phyloP scores from a whole-genome alignment of 495 filamentous ascomycete genomes.

The Cercophora scortea region DNA sequence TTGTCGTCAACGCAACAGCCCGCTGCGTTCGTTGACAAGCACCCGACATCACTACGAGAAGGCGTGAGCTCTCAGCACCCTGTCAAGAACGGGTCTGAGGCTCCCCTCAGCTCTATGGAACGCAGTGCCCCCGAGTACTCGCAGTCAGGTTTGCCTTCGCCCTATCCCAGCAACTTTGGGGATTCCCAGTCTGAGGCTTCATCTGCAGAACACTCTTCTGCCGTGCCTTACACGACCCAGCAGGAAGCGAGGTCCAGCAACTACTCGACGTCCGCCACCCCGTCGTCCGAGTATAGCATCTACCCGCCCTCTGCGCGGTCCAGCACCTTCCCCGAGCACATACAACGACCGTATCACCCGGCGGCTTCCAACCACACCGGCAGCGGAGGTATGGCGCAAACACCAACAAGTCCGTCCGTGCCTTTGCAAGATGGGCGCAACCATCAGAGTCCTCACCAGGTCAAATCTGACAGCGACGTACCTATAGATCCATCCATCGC shows the following conservation, averaged over 20 bases:
- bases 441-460: slow-evolving; percentile 60
- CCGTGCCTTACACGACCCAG: slow-evolving; percentile 63
- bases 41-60: slow-evolving; percentile 16
- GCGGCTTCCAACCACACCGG: slow-evolving; percentile 63
- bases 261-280: slow-evolving; percentile 71
- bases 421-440: slow-evolving; percentile 67
- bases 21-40: slow-evolving; percentile 21
- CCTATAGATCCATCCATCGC: slow-evolving; percentile 99
- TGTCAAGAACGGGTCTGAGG: slow-evolving; percentile 22
- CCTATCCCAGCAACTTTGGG: slow-evolving; percentile 61
- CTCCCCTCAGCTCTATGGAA: slow-evolving; percentile 62
- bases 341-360: slow-evolving; percentile 62
- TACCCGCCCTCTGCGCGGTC: slow-evolving; percentile 75
- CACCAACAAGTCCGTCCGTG: slow-evolving; percentile 88
- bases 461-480: slow-evolving; percentile 89
- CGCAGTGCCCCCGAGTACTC: slow-evolving; percentile 85
- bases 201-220: slow-evolving; percentile 80
- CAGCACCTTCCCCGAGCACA: slow-evolving; percentile 71
- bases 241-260: slow-evolving; percentile 67
- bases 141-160: slow-evolving; percentile 97
- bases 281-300: slow-evolving; percentile 80
- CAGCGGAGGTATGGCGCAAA: slow-evolving; percentile 91
- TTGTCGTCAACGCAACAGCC: slow-evolving; percentile 29
- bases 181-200: slow-evolving; percentile 71
- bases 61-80: slow-evolving; percentile 22